Conservation (phyloP, 768 basidiomycete genomes). For the Boletus sensibilis region DNA sequence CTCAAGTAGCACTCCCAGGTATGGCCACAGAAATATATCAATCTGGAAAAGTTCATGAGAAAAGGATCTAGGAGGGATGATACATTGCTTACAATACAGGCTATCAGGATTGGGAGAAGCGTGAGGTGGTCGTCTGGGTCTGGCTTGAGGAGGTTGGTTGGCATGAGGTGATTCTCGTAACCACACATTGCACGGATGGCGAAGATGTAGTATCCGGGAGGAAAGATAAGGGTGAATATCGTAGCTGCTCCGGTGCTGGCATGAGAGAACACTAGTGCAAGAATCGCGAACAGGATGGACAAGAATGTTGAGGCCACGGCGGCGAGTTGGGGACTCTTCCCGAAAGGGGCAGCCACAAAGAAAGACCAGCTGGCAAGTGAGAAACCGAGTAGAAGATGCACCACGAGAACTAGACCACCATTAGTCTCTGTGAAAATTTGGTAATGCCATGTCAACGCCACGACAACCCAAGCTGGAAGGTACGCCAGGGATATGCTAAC, state of each 20-base stretch:
- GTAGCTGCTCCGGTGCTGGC: constrained; percentile 48
- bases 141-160: constrained; percentile 51
- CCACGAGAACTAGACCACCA: constrained; percentile 54
- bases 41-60: constrained; percentile 41
- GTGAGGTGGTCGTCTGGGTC: constrained; percentile 61
- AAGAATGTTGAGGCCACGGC: constrained; percentile 67
- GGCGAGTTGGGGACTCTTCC: constrained; percentile 69
- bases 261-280: constrained; percentile 53
- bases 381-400: constrained; percentile 68
- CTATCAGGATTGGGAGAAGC: constrained; percentile 60
- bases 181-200: constrained; percentile 65
- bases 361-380: constrained; percentile 71
- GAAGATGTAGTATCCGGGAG: constrained; percentile 75
- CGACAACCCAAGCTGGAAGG: constrained; percentile 74
- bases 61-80: background rate
- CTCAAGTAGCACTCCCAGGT: constrained; percentile 59
- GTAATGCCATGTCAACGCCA: constrained; percentile 62
- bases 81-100: constrained; percentile 51
- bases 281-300: constrained; percentile 62
- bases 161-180: constrained; percentile 57
- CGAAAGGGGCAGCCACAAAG: constrained; percentile 67
- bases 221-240: constrained; percentile 69
- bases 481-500: constrained; percentile 62
- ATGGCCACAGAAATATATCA: constrained; percentile 73
- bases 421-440: constrained; percentile 65